A percentile compares a stretch with the other conserved stretches of the same genome.
Evolutionary conservation across 139 green algal genomes (phyloP).

Genomic region (Eudorina sp.): DNA sequence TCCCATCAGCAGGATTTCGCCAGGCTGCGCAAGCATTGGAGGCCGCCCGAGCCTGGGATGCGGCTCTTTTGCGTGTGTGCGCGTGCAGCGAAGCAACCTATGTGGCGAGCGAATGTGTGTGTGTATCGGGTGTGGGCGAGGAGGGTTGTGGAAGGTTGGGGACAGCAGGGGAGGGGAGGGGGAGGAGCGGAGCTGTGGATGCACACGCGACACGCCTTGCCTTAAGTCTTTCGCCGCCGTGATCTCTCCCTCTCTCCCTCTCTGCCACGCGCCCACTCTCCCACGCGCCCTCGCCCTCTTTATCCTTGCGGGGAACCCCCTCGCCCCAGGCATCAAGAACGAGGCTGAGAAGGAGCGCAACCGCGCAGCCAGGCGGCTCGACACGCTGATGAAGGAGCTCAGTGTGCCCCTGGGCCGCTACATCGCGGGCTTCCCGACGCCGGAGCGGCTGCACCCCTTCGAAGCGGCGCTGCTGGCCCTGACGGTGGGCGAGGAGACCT

Average conservation of each 20-base stretch:
- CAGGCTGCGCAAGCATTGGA: too few species aligned
- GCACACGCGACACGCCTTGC: too few species aligned
- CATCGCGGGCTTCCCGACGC: slow-evolving; percentile 79
- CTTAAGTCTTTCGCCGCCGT: not conserved
- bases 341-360: slow-evolving; percentile 82
- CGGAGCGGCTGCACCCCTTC: slow-evolving; percentile 88
- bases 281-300: not conserved
- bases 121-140: too few species aligned
- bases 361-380: slow-evolving; percentile 77
- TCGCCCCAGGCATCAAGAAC: slow-evolving; percentile 71
- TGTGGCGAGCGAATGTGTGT: too few species aligned
- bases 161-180: too few species aligned
- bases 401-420: slow-evolving; percentile 74
- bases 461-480: slow-evolving; percentile 92
- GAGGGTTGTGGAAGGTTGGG: too few species aligned
- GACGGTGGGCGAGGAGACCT: slow-evolving; percentile 77
- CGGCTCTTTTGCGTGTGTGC: too few species aligned
- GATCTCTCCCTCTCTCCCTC: not conserved
- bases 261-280: not conserved
- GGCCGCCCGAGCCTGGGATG: too few species aligned
- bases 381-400: slow-evolving; percentile 85
- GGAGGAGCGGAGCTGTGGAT: too few species aligned
- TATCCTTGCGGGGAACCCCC: not conserved
- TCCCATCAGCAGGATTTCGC: too few species aligned
- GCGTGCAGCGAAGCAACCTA: too few species aligned